Percentiles rank a stretch among this genome's conserved stretches.
phyloP scores from a whole-genome alignment of 2,329 filamentous ascomycete genomes.

The Penicillium sp. region DNA sequence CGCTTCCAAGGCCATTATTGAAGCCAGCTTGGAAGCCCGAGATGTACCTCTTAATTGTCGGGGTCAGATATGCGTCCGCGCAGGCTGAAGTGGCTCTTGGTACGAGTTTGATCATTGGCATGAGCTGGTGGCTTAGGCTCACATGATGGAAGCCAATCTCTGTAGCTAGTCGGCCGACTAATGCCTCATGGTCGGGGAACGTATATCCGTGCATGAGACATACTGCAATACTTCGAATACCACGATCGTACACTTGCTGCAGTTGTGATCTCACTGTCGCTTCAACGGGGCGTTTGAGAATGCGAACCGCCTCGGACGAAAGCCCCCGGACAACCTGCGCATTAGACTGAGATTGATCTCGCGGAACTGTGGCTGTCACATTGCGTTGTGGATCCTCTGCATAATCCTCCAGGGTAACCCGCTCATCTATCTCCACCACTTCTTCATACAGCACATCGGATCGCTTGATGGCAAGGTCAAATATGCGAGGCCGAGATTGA shows the following conservation, averaged over 20 bases:
- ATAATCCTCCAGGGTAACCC: constrained; percentile 90
- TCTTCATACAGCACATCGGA: constrained; percentile 85
- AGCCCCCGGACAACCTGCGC: constrained; percentile 71
- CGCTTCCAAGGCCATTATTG: constrained; percentile 76
- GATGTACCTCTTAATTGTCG: constrained; percentile 78
- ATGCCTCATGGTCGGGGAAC: constrained; percentile 81
- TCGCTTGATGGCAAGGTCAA: constrained; percentile 85
- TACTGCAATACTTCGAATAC: constrained; percentile 82
- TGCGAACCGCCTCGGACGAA: constrained; percentile 75
- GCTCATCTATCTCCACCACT: constrained; percentile 88
- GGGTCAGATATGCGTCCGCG: constrained; percentile 80
- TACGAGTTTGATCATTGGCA: constrained; percentile 88
- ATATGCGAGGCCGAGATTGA: constrained; percentile 86
- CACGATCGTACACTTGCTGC: constrained; percentile 70
- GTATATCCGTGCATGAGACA: constrained; percentile 94
- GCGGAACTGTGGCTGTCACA: constrained; percentile 54
- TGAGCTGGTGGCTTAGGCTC: constrained; percentile 77
- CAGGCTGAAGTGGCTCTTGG: constrained; percentile 77
- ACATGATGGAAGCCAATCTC: constrained; percentile 86
- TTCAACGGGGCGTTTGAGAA: constrained; percentile 66
- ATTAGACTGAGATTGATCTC: constrained; percentile 49
- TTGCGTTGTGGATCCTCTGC: constrained; percentile 79
- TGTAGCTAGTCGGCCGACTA: constrained; percentile 75
- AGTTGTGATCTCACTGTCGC: constrained; percentile 64
- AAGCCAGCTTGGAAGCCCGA: constrained; percentile 81